Evolutionary conservation across 1,139 yeast species (phyloP).

Genomic region (Candida dubliniensis): DNA sequence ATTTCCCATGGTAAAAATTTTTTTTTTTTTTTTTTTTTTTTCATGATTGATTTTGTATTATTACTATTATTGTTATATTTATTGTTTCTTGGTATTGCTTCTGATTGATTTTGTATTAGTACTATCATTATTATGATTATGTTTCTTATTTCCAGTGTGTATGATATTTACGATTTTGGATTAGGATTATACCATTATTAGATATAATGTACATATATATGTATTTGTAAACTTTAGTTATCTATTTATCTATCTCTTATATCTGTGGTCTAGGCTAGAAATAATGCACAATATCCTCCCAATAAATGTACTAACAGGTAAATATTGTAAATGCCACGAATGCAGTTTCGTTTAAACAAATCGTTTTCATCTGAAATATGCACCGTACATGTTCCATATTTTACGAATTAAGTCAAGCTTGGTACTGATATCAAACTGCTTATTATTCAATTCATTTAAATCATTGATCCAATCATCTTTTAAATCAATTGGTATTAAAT

Average conservation of each 20-base stretch:
- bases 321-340: too few species aligned
- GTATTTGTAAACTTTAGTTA: background rate
- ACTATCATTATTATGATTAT: too few species aligned
- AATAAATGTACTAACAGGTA: too few species aligned
- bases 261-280: too few species aligned
- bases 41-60: background rate
- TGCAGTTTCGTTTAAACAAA: background rate
- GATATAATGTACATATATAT: background rate
- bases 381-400: conserved; percentile 56
- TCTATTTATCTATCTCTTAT: background rate
- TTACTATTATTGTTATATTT: background rate
- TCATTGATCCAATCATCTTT: conserved; percentile 55
- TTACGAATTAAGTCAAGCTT: conserved; percentile 49
- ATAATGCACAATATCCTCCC: too few species aligned
- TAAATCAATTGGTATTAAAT: conserved; percentile 48
- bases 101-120: background rate
- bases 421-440: conserved; percentile 24
- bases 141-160: too few species aligned
- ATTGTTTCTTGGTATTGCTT: background rate
- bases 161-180: too few species aligned
- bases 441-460: conserved; percentile 50
- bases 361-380: conserved; percentile 28
- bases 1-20: too few species aligned
- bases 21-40: too few species aligned
- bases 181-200: background rate